phyloP scores from a whole-genome alignment of 805 yeast genomes.

The Candida arabinofermentans region DNA sequence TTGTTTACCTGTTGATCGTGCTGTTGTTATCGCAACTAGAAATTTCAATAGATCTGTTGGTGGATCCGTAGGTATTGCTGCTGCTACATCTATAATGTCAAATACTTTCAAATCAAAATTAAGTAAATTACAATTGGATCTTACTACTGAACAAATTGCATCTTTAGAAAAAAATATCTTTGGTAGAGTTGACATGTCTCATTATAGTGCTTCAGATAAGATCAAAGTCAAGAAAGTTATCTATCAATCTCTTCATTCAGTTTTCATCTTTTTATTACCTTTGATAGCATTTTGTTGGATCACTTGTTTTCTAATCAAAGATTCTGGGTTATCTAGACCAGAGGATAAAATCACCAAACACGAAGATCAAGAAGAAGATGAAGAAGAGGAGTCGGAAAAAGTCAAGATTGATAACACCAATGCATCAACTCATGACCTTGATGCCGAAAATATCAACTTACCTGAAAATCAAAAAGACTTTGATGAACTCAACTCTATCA shows the following conservation, averaged over 20 bases:
- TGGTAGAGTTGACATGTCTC: constrained; percentile 24
- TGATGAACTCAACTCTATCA: no score
- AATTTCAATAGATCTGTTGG: constrained; percentile 57
- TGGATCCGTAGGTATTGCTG: constrained; percentile 57
- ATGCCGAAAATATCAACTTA: no score
- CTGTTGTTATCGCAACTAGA: constrained; percentile 54
- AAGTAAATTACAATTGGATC: constrained; percentile 5
- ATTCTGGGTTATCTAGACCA: constrained; percentile 37
- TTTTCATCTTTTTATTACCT: constrained; percentile 35
- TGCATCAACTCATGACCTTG: no score
- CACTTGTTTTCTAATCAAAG: constrained; percentile 32
- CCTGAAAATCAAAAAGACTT: no score
- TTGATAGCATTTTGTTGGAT: constrained; percentile 33
- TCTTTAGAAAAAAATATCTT: constrained; percentile 30
- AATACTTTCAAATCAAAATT: constrained; percentile 21
- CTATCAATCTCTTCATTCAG: constrained; percentile 28
- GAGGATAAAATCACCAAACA: background rate
- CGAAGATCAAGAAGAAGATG: background rate
- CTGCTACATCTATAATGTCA: constrained; percentile 30
- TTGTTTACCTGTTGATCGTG: constrained; percentile 46
- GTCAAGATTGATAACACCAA: background rate
- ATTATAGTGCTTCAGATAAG: constrained; percentile 23
- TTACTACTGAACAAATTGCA: constrained; percentile 8
- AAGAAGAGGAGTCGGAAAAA: background rate
- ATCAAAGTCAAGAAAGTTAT: constrained; percentile 22